phyloP scores from a whole-genome alignment of 495 filamentous ascomycete genomes.

The Penicillium cosmopolitanum region DNA sequence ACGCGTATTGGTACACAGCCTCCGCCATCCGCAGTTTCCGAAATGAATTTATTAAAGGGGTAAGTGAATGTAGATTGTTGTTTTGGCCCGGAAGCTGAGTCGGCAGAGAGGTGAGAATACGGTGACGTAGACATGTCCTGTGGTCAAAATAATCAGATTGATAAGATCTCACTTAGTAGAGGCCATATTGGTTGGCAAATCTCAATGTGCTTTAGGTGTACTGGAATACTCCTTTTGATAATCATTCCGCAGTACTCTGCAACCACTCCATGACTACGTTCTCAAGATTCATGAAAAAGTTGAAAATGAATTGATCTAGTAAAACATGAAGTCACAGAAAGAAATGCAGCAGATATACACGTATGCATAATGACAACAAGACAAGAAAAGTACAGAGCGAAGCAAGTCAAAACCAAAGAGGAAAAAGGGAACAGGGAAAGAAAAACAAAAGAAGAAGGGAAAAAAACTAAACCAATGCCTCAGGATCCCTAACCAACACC shows the following conservation, averaged over 20 bases:
- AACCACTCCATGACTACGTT: too few species aligned
- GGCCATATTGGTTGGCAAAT: too few species aligned
- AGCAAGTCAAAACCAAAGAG: neutral
- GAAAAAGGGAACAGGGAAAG: too few species aligned
- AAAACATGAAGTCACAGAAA: neutral
- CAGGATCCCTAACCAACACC: slow-evolving; percentile 8
- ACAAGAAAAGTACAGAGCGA: too few species aligned
- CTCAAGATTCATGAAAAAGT: neutral
- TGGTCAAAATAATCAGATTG: too few species aligned
- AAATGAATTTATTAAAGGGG: neutral
- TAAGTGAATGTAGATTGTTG: neutral
- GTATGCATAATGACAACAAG: neutral
- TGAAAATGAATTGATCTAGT: neutral
- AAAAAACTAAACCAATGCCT: neutral
- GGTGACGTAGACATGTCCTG: too few species aligned
- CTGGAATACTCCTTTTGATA: too few species aligned
- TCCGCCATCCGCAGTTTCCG: neutral
- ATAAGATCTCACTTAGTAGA: too few species aligned
- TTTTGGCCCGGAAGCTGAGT: too few species aligned
- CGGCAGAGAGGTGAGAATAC: too few species aligned
- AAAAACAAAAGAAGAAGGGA: neutral
- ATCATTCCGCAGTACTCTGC: too few species aligned
- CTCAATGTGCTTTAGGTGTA: too few species aligned
- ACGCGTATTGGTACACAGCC: slow-evolving; percentile 8
- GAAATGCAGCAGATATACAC: slow-evolving; percentile 1